phyloP scores from a whole-genome alignment of 495 filamentous ascomycete genomes.

The Tuber brumale region DNA sequence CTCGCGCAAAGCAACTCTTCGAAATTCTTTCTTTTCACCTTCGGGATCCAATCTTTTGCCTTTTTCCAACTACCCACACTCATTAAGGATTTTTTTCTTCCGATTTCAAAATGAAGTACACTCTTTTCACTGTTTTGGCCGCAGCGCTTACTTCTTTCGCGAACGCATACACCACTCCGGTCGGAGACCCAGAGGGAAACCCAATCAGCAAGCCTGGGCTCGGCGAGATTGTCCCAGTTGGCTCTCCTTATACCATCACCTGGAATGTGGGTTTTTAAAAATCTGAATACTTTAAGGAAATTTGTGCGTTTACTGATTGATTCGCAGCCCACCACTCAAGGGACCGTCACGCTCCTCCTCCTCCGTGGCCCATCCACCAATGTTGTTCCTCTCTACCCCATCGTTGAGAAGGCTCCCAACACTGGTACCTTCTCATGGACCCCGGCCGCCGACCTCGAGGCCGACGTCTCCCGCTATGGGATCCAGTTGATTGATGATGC shows the following conservation, averaged over 20 bases:
- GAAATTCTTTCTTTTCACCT: slow-evolving; percentile 13
- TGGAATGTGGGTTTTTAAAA: slow-evolving; percentile 45
- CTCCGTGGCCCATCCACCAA: slow-evolving; percentile 56
- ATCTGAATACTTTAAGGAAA: neutral
- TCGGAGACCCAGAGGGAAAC: slow-evolving; percentile 52
- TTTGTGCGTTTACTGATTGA: slow-evolving; percentile 6
- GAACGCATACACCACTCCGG: slow-evolving; percentile 48
- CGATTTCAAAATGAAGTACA: slow-evolving; percentile 47
- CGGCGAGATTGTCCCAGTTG: slow-evolving; percentile 51
- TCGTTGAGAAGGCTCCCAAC: slow-evolving; percentile 55
- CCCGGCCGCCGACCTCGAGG: slow-evolving; percentile 47
- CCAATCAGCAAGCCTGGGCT: slow-evolving; percentile 52
- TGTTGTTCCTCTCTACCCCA: slow-evolving; percentile 50
- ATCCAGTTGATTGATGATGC: slow-evolving; percentile 59
- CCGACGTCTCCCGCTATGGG: slow-evolving; percentile 53
- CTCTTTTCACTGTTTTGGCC: slow-evolving; percentile 46
- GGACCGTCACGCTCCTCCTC: slow-evolving; percentile 56
- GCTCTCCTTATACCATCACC: slow-evolving; percentile 55
- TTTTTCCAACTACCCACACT: slow-evolving; percentile 38
- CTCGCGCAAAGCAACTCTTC: slow-evolving; percentile 13
- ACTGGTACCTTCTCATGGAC: slow-evolving; percentile 56
- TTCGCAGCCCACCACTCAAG: slow-evolving; percentile 45
- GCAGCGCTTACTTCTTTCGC: slow-evolving; percentile 50
- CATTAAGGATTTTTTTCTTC: slow-evolving; percentile 19
- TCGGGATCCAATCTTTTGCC: slow-evolving; percentile 17